A percentile compares a stretch with the other conserved stretches of the same genome.
phyloP scores from a whole-genome alignment of 2,329 filamentous ascomycete genomes.

The Talaromyces funiculosus region DNA sequence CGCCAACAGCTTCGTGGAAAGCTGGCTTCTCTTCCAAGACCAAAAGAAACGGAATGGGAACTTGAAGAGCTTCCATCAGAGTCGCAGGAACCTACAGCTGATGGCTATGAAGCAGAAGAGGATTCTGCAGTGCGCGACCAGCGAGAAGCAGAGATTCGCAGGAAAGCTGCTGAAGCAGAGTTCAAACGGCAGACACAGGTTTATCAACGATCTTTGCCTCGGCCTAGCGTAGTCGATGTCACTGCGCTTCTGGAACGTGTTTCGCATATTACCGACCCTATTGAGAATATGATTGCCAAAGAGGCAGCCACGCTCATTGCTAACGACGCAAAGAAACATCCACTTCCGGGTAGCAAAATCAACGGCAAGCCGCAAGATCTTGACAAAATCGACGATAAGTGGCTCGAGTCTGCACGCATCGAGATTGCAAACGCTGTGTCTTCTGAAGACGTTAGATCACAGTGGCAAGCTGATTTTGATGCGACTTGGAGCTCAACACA shows the following conservation, averaged over 20 bases:
- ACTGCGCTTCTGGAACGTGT: constrained; percentile 61
- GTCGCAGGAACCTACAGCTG: constrained; percentile 53
- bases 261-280: constrained; percentile 55
- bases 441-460: constrained; percentile 46
- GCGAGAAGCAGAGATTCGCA: constrained; percentile 55
- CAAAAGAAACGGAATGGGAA: constrained; percentile 91
- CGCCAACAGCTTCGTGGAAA: constrained; percentile 59
- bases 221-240: constrained; percentile 68
- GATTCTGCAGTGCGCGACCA: constrained; percentile 70
- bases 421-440: constrained; percentile 67
- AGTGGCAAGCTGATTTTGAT: constrained; percentile 47
- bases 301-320: constrained; percentile 77
- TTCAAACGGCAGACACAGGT: constrained; percentile 82
- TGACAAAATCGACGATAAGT: constrained; percentile 62
- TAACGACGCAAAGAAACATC: constrained; percentile 71
- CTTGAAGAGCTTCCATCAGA: constrained; percentile 81
- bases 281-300: constrained; percentile 63
- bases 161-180: constrained; percentile 63
- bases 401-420: constrained; percentile 68
- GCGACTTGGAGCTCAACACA: constrained; percentile 48
- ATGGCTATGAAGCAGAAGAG: constrained; percentile 54
- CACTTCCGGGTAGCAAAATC: constrained; percentile 62
- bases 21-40: constrained; percentile 78
- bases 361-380: constrained; percentile 57
- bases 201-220: constrained; percentile 77